Evolutionary conservation across 1,139 yeast species (phyloP).

Genomic region (Geotrichum klebahnii): DNA sequence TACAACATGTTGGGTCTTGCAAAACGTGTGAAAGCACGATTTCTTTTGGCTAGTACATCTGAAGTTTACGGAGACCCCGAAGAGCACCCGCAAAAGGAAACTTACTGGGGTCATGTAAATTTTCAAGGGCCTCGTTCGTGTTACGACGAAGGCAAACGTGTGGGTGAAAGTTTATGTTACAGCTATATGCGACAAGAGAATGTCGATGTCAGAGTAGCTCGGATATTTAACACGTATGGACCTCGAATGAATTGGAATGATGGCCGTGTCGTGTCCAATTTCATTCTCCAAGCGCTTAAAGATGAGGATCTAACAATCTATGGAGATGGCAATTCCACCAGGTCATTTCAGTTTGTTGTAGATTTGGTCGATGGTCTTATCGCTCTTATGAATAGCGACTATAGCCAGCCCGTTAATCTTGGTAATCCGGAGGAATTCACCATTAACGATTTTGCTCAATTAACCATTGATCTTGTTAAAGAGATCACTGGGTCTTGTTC

Average conservation of each 20-base stretch:
- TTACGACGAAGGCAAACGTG: slow-evolving; percentile 34
- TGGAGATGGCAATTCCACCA: slow-evolving; percentile 30
- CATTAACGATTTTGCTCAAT: slow-evolving; percentile 28
- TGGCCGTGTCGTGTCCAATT: slow-evolving; percentile 33
- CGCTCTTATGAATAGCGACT: slow-evolving; percentile 29
- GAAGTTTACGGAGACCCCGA: slow-evolving; percentile 34
- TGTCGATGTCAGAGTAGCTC: slow-evolving; percentile 32
- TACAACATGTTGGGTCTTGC: slow-evolving; percentile 33
- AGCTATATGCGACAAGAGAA: slow-evolving; percentile 29
- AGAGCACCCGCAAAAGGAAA: slow-evolving; percentile 32
- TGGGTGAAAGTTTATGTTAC: slow-evolving; percentile 32
- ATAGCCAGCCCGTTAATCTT: slow-evolving; percentile 29
- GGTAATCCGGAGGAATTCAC: slow-evolving; percentile 33
- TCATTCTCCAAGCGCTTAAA: slow-evolving; percentile 31
- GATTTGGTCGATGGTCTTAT: slow-evolving; percentile 32
- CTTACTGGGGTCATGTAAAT: slow-evolving; percentile 33
- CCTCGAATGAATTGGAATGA: slow-evolving; percentile 35
- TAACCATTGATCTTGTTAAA: slow-evolving; percentile 27
- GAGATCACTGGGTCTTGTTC: slow-evolving; percentile 25
- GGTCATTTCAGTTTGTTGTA: slow-evolving; percentile 32
- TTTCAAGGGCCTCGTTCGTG: slow-evolving; percentile 33
- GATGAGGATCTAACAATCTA: slow-evolving; percentile 30
- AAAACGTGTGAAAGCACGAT: slow-evolving; percentile 32
- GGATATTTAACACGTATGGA: slow-evolving; percentile 33
- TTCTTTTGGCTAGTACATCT: slow-evolving; percentile 30